Percentiles rank a stretch among this genome's conserved stretches.
These are phyloP conservation scores for Xylariales sp. DNA, from an alignment of 2,329 filamentous ascomycete species.

Conservation along the genomic window DNA sequence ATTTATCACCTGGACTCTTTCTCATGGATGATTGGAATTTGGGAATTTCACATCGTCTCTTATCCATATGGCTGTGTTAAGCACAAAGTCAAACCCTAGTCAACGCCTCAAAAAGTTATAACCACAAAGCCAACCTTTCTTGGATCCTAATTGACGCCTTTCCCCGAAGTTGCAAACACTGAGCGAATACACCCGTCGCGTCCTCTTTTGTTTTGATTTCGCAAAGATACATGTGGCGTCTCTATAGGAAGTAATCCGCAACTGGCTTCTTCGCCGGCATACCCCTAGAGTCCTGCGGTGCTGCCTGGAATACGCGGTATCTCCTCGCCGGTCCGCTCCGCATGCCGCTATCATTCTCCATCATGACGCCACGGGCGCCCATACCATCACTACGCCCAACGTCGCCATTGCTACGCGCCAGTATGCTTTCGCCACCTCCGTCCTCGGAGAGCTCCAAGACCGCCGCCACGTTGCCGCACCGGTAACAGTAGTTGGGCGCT, in stretches of 20 bases:
- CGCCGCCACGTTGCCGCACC: slow-evolving; percentile 92
- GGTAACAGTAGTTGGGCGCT: slow-evolving; percentile 94
- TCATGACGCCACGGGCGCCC: slow-evolving; percentile 38
- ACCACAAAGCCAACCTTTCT: too few relatives aligned
- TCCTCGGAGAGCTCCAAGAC: slow-evolving; percentile 92
- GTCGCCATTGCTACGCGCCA: slow-evolving; percentile 69
- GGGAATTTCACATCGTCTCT: too few relatives aligned
- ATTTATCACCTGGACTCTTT: too few relatives aligned
- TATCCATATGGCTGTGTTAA: too few relatives aligned
- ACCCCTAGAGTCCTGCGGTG: slow-evolving; percentile 89
- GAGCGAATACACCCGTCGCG: background rate
- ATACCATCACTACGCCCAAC: slow-evolving; percentile 47
- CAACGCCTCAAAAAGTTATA: too few relatives aligned
- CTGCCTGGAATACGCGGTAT: slow-evolving; percentile 94
- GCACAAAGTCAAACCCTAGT: too few relatives aligned
- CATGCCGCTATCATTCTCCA: slow-evolving; percentile 38
- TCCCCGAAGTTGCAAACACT: background rate
- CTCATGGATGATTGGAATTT: too few relatives aligned
- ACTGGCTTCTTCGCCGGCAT: slow-evolving; percentile 99
- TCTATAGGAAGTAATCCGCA: slow-evolving; percentile 85
- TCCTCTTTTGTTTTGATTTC: slow-evolving; percentile 7
- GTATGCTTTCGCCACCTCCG: slow-evolving; percentile 66
- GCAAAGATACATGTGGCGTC: too few relatives aligned
- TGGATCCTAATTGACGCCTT: too few relatives aligned
- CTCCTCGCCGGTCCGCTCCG: slow-evolving; percentile 74